Percentiles rank a stretch among this genome's conserved stretches.
Conservation (phyloP, 1,139 yeast species). For the Debaryomycetaceae sp. region DNA sequence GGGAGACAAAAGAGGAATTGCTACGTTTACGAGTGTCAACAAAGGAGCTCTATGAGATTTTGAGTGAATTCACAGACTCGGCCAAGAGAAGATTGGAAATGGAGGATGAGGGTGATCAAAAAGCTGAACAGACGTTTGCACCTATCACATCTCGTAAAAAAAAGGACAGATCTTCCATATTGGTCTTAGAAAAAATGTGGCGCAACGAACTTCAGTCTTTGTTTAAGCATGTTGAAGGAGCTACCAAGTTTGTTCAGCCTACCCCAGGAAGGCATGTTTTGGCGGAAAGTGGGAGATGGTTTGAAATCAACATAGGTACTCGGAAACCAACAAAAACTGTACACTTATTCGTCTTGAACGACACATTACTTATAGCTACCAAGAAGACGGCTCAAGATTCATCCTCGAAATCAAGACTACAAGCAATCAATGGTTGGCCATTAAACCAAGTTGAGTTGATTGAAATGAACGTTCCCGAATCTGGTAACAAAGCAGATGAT, state of each 20-base stretch:
- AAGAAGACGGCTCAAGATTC: slow-evolving; percentile 42
- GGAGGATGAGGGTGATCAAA: slow-evolving; percentile 23
- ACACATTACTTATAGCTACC: slow-evolving; percentile 70
- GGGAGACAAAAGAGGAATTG: slow-evolving; percentile 61
- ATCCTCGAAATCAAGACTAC: slow-evolving; percentile 36
- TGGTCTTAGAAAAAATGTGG: slow-evolving; percentile 79
- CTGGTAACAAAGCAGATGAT: slow-evolving; percentile 14
- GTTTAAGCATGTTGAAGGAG: slow-evolving; percentile 85
- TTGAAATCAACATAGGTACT: slow-evolving; percentile 81
- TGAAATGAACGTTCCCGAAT: slow-evolving; percentile 25
- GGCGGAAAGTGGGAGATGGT: slow-evolving; percentile 82
- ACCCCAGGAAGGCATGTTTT: slow-evolving; percentile 80
- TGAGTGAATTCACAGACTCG: slow-evolving; percentile 64
- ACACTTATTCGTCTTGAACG: slow-evolving; percentile 75
- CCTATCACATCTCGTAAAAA: slow-evolving; percentile 11
- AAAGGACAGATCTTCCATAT: slow-evolving; percentile 64
- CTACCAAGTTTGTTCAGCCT: slow-evolving; percentile 75
- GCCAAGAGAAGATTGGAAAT: slow-evolving; percentile 59
- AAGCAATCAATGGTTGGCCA: slow-evolving; percentile 82
- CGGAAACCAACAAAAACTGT: slow-evolving; percentile 78
- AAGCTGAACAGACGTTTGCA: background rate
- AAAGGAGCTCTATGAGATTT: slow-evolving; percentile 57
- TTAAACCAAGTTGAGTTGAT: slow-evolving; percentile 56
- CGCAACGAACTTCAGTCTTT: slow-evolving; percentile 66
- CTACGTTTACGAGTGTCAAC: slow-evolving; percentile 58